Evolutionary conservation across 2,329 filamentous ascomycete species (phyloP).

Genomic region (Fusarium nisikadoi): DNA sequence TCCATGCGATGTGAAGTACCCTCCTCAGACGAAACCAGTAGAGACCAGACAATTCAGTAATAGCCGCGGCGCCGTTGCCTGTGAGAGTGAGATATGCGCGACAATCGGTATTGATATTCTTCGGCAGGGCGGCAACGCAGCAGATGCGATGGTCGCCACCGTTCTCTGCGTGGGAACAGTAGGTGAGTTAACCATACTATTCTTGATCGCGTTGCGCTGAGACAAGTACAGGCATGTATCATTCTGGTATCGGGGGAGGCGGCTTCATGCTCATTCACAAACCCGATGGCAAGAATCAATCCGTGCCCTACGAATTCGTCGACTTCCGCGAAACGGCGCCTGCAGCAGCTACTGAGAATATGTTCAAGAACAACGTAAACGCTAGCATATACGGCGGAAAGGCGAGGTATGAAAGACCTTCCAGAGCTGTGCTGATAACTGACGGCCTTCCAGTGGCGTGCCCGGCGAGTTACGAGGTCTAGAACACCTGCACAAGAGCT

Average conservation of each 20-base stretch:
- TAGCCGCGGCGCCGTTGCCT: conserved; percentile 68
- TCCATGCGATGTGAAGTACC: conserved; percentile 15
- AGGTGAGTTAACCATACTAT: conserved; percentile 33
- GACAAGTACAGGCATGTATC: conserved; percentile 62
- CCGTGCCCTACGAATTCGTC: conserved; percentile 74
- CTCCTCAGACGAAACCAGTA: conserved; percentile 12
- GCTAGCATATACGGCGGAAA: conserved; percentile 76
- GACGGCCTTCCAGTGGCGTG: conserved; percentile 60
- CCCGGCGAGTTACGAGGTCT: conserved; percentile 79
- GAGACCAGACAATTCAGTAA: conserved; percentile 11
- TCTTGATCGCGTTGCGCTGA: rapidly evolving
- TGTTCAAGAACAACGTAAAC: conserved; percentile 77
- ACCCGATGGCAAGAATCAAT: conserved; percentile 59
- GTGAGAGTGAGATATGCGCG: conserved; percentile 69
- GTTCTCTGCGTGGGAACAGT: conserved; percentile 72
- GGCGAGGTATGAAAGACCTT: conserved; percentile 67
- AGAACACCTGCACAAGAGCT: conserved; percentile 76
- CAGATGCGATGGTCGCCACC: conserved; percentile 73
- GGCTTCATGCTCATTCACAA: conserved; percentile 81
- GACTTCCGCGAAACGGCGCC: conserved; percentile 90
- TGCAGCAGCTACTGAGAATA: conserved; percentile 79
- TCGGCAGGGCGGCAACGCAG: conserved; percentile 71
- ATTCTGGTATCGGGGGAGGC: conserved; percentile 78
- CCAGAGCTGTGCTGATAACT: rapidly evolving
- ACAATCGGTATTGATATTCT: conserved; percentile 67